Evolutionary conservation across 441 rosid species (phyloP).

Genomic region (Arabidopsis lyrata): DNA sequence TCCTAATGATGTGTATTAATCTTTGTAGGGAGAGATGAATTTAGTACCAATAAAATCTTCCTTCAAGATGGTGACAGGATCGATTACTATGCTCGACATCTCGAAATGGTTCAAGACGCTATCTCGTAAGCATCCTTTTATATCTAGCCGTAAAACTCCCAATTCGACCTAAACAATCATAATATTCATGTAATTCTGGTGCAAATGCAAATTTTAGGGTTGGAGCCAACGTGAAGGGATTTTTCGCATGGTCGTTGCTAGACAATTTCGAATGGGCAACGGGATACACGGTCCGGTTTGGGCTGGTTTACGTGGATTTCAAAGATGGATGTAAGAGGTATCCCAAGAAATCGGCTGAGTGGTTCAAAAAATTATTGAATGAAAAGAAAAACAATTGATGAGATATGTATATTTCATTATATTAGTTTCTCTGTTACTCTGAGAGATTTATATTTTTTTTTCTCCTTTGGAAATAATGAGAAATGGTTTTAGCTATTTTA

Average conservation of each 20-base stretch:
- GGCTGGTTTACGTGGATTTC: constrained; percentile 49
- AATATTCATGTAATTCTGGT: background rate
- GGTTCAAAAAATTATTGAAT: constrained; percentile 45
- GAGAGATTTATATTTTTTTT: constrained; percentile 2
- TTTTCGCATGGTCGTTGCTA: constrained; percentile 51
- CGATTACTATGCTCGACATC: constrained; percentile 46
- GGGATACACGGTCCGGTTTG: constrained; percentile 52
- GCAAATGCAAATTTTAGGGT: constrained; percentile 37
- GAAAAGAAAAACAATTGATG: constrained; percentile 28
- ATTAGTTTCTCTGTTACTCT: background rate
- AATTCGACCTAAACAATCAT: background rate
- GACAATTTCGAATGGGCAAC: constrained; percentile 49
- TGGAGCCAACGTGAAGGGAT: constrained; percentile 52
- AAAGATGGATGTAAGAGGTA: constrained; percentile 49
- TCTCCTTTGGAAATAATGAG: constrained; percentile 28
- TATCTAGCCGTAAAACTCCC: background rate
- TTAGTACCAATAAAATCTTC: constrained; percentile 23
- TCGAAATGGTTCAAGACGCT: constrained; percentile 46
- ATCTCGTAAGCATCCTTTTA: constrained; percentile 38
- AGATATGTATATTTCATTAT: background rate
- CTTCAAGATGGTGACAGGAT: constrained; percentile 45
- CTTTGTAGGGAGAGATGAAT: constrained; percentile 50
- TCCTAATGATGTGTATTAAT: background rate
- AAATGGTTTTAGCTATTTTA: background rate
- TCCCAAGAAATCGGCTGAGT: constrained; percentile 50